Conservation (phyloP, 345 rosid genomes). For the Eucalyptus pumila region DNA sequence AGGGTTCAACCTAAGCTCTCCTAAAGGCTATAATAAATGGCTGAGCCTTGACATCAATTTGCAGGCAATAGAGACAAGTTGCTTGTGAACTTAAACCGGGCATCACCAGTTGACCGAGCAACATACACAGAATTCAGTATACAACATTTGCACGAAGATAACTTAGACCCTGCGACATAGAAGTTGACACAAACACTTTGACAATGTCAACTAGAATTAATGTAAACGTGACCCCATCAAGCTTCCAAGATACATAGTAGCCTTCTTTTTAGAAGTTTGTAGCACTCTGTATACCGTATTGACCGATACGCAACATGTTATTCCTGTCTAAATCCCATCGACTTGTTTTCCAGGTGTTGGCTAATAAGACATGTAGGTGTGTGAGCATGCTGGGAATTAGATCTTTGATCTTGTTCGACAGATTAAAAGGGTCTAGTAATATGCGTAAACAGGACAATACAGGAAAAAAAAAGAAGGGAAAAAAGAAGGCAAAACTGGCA, state of each 20-base stretch:
- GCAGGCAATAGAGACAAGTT: not conserved
- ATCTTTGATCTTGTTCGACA: not conserved
- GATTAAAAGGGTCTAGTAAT: not conserved
- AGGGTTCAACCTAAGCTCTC: not conserved
- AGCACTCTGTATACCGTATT: not conserved
- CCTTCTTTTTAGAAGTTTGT: not conserved
- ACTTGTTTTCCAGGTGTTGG: not conserved
- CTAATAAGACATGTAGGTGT: not conserved
- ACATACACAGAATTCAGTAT: not conserved
- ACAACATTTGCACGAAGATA: not conserved
- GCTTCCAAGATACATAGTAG: not conserved
- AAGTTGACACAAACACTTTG: not conserved
- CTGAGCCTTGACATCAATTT: not conserved
- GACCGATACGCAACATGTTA: not conserved
- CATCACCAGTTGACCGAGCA: not conserved
- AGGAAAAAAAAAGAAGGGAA: not conserved
- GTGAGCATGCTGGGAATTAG: not conserved
- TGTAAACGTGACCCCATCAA: not conserved
- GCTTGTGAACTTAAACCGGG: not conserved
- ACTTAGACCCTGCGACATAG: not conserved
- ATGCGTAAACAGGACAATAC: not conserved
- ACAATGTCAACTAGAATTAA: not conserved
- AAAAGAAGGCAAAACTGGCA: not conserved
- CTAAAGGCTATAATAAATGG: not conserved
- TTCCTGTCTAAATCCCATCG: not conserved